Conservation (phyloP, 1,139 yeast species). For the Pichia sp. region DNA sequence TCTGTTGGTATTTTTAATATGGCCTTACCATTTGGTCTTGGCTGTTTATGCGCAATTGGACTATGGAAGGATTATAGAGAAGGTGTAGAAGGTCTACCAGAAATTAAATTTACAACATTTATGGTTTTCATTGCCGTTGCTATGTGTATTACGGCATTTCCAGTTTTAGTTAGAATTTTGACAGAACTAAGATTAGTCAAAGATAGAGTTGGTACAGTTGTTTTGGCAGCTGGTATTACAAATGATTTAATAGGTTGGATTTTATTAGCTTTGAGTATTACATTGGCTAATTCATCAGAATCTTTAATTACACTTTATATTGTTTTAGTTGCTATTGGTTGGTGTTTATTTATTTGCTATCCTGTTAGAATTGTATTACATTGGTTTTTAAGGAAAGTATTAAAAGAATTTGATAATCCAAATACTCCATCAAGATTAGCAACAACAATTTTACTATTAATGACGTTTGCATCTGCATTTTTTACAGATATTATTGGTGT, state of each 20-base stretch:
- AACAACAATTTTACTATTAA: constrained; percentile 45
- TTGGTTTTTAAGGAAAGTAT: constrained; percentile 32
- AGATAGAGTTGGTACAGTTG: constrained; percentile 73
- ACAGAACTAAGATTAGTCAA: constrained; percentile 65
- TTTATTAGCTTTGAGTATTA: constrained; percentile 64
- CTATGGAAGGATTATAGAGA: constrained; percentile 50
- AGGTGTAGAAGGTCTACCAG: constrained; percentile 28
- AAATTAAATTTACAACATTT: constrained; percentile 59
- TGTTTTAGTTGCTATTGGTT: constrained; percentile 55
- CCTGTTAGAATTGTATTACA: constrained; percentile 49
- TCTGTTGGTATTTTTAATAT: constrained; percentile 64
- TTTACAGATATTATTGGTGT: constrained; percentile 79
- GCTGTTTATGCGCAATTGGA: constrained; percentile 65
- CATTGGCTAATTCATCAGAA: constrained; percentile 60
- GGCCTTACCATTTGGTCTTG: constrained; percentile 73
- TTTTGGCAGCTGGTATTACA: constrained; percentile 72
- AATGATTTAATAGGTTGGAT: constrained; percentile 84
- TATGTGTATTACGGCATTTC: constrained; percentile 77
- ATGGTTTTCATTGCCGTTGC: constrained; percentile 79
- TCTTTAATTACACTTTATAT: constrained; percentile 66
- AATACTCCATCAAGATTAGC: constrained; percentile 61
- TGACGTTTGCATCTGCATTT: constrained; percentile 60
- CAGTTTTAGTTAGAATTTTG: constrained; percentile 72
- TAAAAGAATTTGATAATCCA: constrained; percentile 43
- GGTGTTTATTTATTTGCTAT: constrained; percentile 54